Base-by-base conservation (phyloP, 2,329 filamentous ascomycete genomes). In the Aureobasidium sp. region DNA sequence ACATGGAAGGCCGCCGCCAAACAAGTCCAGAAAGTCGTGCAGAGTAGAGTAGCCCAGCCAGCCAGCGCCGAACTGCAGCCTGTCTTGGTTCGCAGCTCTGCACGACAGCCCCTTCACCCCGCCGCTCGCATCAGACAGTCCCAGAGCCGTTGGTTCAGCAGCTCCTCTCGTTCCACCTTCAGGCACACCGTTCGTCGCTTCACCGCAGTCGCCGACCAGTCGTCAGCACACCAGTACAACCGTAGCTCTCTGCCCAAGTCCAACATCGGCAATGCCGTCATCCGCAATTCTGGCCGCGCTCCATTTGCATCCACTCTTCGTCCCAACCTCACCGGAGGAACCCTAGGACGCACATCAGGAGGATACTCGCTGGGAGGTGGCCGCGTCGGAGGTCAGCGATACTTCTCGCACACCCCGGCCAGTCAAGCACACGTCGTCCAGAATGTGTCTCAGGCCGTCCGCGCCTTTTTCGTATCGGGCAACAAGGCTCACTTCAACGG, bases 371-470 rank as follows among this genome's bases (percentile, higher is more conserved):
- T 88, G 53, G 64, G 64, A 22, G 88, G 88, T 25, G 85, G 84
- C 27, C 78, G 83, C 41, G 68, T 81, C 55, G 83, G 86, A 60
- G 87, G 85, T 39, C 82, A 84, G 21, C 80, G 91, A 60, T 91
- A 91, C 74, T 97, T 97, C 72, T 94, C 89, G 1, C 90, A 96
- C 71, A 81, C 83, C 1, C 89, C 91, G 1, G 85, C 88, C 8
- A 81, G 85, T 6, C 90, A 89, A 34, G 89, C 90, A 1, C 88
- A 97, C 68, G 89, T 97, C 41, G 81, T 97, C 48, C 86, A 93
- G 68, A 95, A 95, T 70, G 91, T 96, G n/a, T 95, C 89, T 11
- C 84, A 90, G 61, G 93, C 90, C 4, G 84, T 97, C 64, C 83
- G 93, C 51, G 90, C 90, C 11, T 96, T 98, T 71, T 85, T 88